Evolutionary conservation across 2,329 filamentous ascomycete species (phyloP), one percentile per base, ranked within the genome.

Genomic region (Thermothelomyces thermophilus): DNA sequence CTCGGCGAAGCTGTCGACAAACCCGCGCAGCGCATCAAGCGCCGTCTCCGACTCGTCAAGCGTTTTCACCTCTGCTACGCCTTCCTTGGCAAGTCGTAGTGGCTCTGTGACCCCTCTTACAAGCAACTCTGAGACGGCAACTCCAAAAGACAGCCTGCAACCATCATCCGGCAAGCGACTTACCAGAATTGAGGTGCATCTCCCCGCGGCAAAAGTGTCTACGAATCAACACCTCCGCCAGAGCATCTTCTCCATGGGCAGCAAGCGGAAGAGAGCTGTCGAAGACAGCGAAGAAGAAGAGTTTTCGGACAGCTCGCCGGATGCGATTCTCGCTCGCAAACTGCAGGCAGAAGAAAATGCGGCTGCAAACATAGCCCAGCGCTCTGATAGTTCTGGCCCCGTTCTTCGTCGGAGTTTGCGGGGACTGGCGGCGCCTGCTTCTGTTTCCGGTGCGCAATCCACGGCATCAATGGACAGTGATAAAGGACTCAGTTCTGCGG

Each of bases 301-400:
- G 2, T 49, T 51, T 4, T 66, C 68, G 0, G 67, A 70, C 14
- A 56, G 53, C 19, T 63, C 63, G 5, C 57, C 63, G 2, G 75
- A 79, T 62, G 77, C 73, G 11, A 70, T 74, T 40, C 63, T 86
- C 34, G 82, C 82, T 30, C 66, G 72, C 39, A 67, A 68, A 36
- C 67, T 86, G 45, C 82, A 85, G 58, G 68, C 76, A 26, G 71
- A 80, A 56, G 64, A 68, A 53, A 59, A 66, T 46, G 56, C 59
- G 3, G 37, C 47, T 10, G 48, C 37, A 7, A 40, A 22, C 10
- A 9, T 46, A 5, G 9, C 14, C 7, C 24, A 46, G 13, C 28
- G 37, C n/a, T 24, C 33, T 17, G 17, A 26, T 16, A n/a, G 13
- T 8, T 20, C 43, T 16, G 43, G 16, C 17, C 19, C 41, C 36